Evolutionary conservation across 116 monocot genomes (phyloP), one percentile per base, ranked within the genome.

Genomic region (Dioscorea cayenensis): DNA sequence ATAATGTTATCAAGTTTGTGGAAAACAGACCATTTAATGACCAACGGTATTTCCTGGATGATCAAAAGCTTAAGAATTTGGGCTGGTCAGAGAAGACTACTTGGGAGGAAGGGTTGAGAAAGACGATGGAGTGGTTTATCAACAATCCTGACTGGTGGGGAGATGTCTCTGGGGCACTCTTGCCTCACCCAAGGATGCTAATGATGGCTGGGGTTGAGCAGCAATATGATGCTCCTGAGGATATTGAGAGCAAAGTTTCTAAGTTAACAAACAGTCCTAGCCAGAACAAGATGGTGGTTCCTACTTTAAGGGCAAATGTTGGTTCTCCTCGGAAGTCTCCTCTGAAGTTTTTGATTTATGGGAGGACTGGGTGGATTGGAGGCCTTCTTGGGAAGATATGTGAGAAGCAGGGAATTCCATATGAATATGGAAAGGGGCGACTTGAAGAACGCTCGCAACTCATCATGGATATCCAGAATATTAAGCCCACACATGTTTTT

Each of bases 1-100:
- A 77, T 4, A 20, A 37, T 23, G 81, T 80, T 3, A 84, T 88
- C 32, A 77, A 82, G 72, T 84, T 84, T 77, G 88, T 92, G 16
- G 84, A 89, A 14, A 85, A 92, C 82, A 82, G 92, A 35, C 92
- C 88, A 6, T 92, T 92, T 36, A 92, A 92, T 65, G 92, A 92
- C 60, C 92, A 88, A 77, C 70, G 86, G 66, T 92, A 92, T 75
- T 92, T 88, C 68, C 37, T 92, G 35, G 92, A 92, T 68, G 92
- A 92, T 63, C 81, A 88, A 71, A 92, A 92, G 66, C 74, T 92
- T 50, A 92, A 88, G 77, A 82, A 76, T 2, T 51, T 92, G 49
- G 92, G 92, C 22, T 92, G 92, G 92, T 75, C 81, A n/a, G 92
- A 88, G 63, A 64, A 75, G 14, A 88, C 92, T 11, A 17, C 71